Conservation (phyloP, 257 asterid genomes). For the Avicennia marina region DNA sequence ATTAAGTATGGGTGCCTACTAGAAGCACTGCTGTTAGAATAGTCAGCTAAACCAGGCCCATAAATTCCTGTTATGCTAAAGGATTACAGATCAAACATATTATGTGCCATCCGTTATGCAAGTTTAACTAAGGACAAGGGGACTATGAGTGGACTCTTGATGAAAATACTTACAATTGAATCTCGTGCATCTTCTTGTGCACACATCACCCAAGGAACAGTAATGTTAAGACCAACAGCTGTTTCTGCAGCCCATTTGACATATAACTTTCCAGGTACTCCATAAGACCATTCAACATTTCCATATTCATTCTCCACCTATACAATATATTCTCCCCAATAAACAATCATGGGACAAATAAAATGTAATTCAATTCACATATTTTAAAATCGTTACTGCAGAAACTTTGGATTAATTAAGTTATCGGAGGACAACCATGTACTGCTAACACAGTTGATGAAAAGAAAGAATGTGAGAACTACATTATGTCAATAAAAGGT, state of each 20-base stretch:
- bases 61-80: not conserved
- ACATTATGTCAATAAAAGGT: not conserved
- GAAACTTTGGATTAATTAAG: not conserved
- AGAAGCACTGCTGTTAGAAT: slow-evolving; percentile 1
- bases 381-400: not conserved
- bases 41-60: not conserved
- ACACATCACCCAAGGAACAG: slow-evolving; percentile 92
- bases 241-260: slow-evolving; percentile 86
- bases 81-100: not conserved
- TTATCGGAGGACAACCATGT: not conserved
- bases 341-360: not conserved
- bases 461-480: not conserved
- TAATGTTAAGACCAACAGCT: slow-evolving; percentile 58
- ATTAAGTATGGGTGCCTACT: not conserved
- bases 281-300: slow-evolving; percentile 66
- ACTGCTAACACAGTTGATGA: not conserved
- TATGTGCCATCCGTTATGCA: not conserved
- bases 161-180: slow-evolving; percentile 49
- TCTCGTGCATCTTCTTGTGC: slow-evolving; percentile 69
- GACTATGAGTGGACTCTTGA: not conserved
- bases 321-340: not conserved
- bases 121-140: not conserved
- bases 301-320: slow-evolving; percentile 90
- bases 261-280: slow-evolving; percentile 49
- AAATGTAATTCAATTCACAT: too few relatives aligned